Evolutionary conservation across 2,329 filamentous ascomycete genomes (phyloP).

Genomic region (Colletotrichum sublineola): DNA sequence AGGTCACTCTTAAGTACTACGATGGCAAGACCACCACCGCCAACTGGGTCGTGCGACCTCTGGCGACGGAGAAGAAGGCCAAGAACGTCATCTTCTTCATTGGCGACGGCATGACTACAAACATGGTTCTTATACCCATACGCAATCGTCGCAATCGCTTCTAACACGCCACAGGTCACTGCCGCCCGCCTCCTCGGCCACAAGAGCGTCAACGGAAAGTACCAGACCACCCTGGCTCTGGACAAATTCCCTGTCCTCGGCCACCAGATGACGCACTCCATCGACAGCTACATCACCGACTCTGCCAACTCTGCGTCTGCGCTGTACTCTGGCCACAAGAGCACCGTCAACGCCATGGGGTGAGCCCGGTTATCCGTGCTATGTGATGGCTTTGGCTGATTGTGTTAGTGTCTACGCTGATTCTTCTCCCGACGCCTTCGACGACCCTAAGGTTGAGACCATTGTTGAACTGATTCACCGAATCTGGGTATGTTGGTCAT

Average conservation of each 20-base stretch:
- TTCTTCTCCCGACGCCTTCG: slow-evolving; percentile 78
- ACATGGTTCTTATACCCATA: slow-evolving; percentile 64
- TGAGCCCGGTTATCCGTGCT: slow-evolving; percentile 48
- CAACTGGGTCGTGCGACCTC: slow-evolving; percentile 81
- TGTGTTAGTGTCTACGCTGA: slow-evolving; percentile 76
- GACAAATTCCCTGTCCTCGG: slow-evolving; percentile 89
- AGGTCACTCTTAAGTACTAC: slow-evolving; percentile 82
- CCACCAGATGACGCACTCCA: slow-evolving; percentile 90
- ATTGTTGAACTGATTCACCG: slow-evolving; percentile 84
- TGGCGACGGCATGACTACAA: slow-evolving; percentile 80
- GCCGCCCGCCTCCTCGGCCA: slow-evolving; percentile 86
- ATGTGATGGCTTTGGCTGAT: slow-evolving; percentile 9
- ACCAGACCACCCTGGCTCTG: slow-evolving; percentile 80
- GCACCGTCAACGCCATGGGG: slow-evolving; percentile 83
- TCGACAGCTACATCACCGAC: slow-evolving; percentile 88
- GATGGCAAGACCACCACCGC: slow-evolving; percentile 78
- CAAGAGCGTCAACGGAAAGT: slow-evolving; percentile 87
- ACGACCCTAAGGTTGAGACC: slow-evolving; percentile 89
- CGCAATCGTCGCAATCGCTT: too few relatives aligned
- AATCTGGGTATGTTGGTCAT: slow-evolving; percentile 66
- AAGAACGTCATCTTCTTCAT: slow-evolving; percentile 92
- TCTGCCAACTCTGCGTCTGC: slow-evolving; percentile 88
- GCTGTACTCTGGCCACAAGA: slow-evolving; percentile 87
- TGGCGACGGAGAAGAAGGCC: slow-evolving; percentile 77
- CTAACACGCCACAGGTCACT: slow-evolving; percentile 63